Evolutionary conservation across 2,329 filamentous ascomycete genomes (phyloP), one percentile per base, ranked within the genome.

Genomic region (Aureobasidium zeae): DNA sequence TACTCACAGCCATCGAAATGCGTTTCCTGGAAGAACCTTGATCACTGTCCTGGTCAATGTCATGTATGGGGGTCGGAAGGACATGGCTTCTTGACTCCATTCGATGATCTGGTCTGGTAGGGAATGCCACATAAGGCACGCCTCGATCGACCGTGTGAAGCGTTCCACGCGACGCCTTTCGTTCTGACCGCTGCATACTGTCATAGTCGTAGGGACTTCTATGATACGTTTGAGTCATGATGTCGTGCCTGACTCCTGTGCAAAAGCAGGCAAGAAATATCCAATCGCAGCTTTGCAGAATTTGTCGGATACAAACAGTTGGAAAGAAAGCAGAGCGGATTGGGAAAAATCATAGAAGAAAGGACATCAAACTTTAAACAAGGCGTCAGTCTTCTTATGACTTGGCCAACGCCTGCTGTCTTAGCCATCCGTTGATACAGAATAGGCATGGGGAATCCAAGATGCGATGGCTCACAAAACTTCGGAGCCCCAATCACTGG

Each of bases 1-100:
- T 70, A 45, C 70, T 64, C 46, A 72, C 65, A 17, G 65, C 54
- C 21, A 43, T 43, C 7, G 39, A 43, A n/a, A 24, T 43, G 12
- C 39, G 39, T 20, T 43, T 43, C 21, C 30, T 43, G 30, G 39
- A 20, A 28, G 29, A 33, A 13, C 58, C 57, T 21, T 60, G 62
- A 45, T 57, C 59, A 33, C 55, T 57, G 36, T 66, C 66, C 31
- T 49, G 39, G 9, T 53, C 55, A 12, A 68, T 48, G 31, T 60
- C 57, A 16, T 57, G 52, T 15, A 59, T 56, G 19, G 52, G 30
- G 11, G 53, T 50, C 50, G 53, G 15, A 46, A 52, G 22, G 43
- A 46, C 17, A 48, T 35, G 12, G 51, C 51, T 16, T 48, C 52
- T 26, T 8, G 39, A 33, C 13, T 25, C 28, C 13, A 31, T 21